Evolutionary conservation across 2,329 filamentous ascomycete species (phyloP), one percentile per base, ranked within the genome.

Genomic region (Fusarium globosum): DNA sequence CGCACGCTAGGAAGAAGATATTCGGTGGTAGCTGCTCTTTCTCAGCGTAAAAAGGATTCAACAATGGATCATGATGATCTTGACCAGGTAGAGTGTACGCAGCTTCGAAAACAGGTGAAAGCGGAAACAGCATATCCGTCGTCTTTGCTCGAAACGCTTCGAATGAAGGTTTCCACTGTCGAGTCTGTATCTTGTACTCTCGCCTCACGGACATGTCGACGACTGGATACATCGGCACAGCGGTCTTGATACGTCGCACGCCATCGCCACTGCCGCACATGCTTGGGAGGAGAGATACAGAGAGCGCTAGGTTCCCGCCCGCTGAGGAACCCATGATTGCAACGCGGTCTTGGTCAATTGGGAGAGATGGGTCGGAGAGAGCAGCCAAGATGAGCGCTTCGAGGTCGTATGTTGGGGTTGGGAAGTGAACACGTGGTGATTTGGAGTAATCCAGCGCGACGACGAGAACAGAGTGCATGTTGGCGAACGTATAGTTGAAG

Each of bases 241-340:
- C 43, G 0, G 65, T 69, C 35, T 72, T 60, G 3, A 72, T 59
- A 1, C 70, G 52, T 4, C 65, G 57, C 0, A 70, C 21, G 4
- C 70, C 70, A 23, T 72, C 70, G 20, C 70, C 69, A 21, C 46
- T 66, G 11, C 69, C 70, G 5, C 45, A 49, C 69, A 72, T 72
- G 10, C 70, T 72, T 0, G 70, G 70, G 1, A 72, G 65, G 3
- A 18, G 41, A 1, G 70, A 70, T 0, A 73, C 69, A 1, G 70
- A 72, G 2, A 70, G 51, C 0, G 65, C 70, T 1, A 72, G 18
- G 11, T 66, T 72, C 0, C 70, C 70, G 0, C 70, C 70, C 6
- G 70, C 70, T 4, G 70, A 73, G 4, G 55, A 51, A 2, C 70
- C 70, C 43, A 48, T 63, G 2, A 72, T 28, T 4, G 65, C 56